Conservation (phyloP, 192 early-diverging fungal species). For the Allomyces macrogynus region DNA sequence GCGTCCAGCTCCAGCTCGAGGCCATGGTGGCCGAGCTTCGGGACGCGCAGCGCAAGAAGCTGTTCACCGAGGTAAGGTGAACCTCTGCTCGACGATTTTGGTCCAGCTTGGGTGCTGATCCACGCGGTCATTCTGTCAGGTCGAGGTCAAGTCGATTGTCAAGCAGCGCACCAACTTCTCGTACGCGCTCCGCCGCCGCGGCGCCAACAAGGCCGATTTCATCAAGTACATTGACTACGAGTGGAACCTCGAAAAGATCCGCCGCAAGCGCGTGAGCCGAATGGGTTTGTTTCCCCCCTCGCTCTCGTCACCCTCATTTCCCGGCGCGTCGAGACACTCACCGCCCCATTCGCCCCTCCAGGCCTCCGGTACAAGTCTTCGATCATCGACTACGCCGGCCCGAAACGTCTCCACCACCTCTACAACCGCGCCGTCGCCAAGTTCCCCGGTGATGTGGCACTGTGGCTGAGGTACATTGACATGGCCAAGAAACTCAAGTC, state of each 20-base stretch:
- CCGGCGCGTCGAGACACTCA: neutral
- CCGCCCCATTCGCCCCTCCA: conserved; percentile 7
- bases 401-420: conserved; percentile 50
- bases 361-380: conserved; percentile 17
- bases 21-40: conserved; percentile 79
- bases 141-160: conserved; percentile 69
- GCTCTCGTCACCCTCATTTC: neutral
- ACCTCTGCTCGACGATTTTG: neutral
- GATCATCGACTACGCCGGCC: conserved; percentile 54
- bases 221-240: conserved; percentile 91
- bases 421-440: conserved; percentile 58
- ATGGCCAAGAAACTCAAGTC: conserved; percentile 38
- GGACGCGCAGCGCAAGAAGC: conserved; percentile 56
- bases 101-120: neutral
- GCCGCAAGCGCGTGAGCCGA: conserved; percentile 53
- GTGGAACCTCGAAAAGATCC: conserved; percentile 66
- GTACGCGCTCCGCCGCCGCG: conserved; percentile 63
- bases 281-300: conserved; percentile 10
- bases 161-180: conserved; percentile 77
- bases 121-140: conserved; percentile 12
- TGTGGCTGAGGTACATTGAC: conserved; percentile 89
- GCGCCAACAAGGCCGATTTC: conserved; percentile 51
- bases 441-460: conserved; percentile 50
- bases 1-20: conserved; percentile 77
- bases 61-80: conserved; percentile 51